Base-by-base conservation (phyloP, 2,329 filamentous ascomycete genomes). In the Exophiala spinifera region DNA sequence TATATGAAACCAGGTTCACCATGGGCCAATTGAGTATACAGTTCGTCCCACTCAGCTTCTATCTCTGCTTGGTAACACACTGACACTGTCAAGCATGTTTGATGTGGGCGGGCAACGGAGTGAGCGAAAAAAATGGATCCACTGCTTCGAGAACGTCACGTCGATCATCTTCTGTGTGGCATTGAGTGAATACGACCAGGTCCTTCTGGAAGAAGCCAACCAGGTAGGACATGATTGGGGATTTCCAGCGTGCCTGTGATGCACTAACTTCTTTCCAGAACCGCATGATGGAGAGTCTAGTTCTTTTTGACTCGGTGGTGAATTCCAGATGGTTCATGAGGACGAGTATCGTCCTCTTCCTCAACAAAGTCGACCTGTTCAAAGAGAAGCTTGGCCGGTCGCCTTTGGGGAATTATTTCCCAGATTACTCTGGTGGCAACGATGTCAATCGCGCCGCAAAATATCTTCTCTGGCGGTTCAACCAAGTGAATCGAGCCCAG, bases 91-190 rank as follows among this genome's bases (percentile, higher is more conserved):
- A 68, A 97, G 92, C 76, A 99, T 99, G 94, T 99, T 99, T 69
- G 94, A 99, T 71, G 94, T 99, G 3, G 94, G 94, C 60, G 94
- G 94, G 20, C 94, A 99, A 74, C 81, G 94, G 69, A 97, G 92
- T 72, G 94, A 99, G 74, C 84, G 94, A 60, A 99, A 99, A 79
- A 99, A 99, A 77, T 99, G 94, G 94, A 99, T 99, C 69, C 94
- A 99, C 75, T 99, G 94, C 76, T 99, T 99, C 72, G 94, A 99
- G 73, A 97, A 97, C 66, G 94, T 99, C 66, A 99, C 94, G 40
- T 97, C 94, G 3, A 99, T 99, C 72, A 99, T 99, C 64, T 99
- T 99, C 74, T 99, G 94, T 69, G 94, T 99, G 59, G 94, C 94
- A 14, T 76, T 99, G 64, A 97, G 91, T 76, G 94, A 99, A 74